A percentile compares a stretch with the other conserved stretches of the same genome.
Evolutionary conservation across 2,329 filamentous ascomycete genomes (phyloP).

Genomic region (Fusarium sp.): DNA sequence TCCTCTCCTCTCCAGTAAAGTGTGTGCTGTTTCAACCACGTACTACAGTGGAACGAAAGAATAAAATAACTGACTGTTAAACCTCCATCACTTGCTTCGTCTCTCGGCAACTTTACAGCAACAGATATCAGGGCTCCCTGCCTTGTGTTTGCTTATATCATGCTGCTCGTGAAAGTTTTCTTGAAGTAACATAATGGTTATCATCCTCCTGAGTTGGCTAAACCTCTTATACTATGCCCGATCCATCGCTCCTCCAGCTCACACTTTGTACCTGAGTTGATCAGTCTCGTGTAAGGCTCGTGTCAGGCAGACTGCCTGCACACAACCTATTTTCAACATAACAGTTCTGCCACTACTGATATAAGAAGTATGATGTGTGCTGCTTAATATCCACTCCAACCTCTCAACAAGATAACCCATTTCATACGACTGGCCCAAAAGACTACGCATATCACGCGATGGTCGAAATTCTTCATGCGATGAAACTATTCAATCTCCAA

Average conservation of each 20-base stretch:
- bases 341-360: not conserved
- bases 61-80: too few species aligned
- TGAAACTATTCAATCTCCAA: not conserved
- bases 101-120: not conserved
- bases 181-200: not conserved
- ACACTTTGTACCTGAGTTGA: not conserved
- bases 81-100: too few species aligned
- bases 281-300: not conserved
- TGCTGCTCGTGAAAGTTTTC: not conserved
- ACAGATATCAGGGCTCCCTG: not conserved
- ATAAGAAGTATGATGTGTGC: not conserved
- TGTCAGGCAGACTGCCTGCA: not conserved
- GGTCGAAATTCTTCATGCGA: not conserved
- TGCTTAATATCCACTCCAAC: not conserved
- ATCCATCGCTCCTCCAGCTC: not conserved
- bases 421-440: not conserved
- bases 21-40: fast-evolving
- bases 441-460: not conserved
- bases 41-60: not conserved
- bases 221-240: not conserved
- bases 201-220: not conserved
- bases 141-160: not conserved
- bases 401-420: not conserved
- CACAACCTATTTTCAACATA: not conserved
- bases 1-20: not conserved